These are phyloP conservation scores for Ustilago shanxiensis DNA, from an alignment of 1,284 basidiomycete genomes.

Conservation along the genomic window DNA sequence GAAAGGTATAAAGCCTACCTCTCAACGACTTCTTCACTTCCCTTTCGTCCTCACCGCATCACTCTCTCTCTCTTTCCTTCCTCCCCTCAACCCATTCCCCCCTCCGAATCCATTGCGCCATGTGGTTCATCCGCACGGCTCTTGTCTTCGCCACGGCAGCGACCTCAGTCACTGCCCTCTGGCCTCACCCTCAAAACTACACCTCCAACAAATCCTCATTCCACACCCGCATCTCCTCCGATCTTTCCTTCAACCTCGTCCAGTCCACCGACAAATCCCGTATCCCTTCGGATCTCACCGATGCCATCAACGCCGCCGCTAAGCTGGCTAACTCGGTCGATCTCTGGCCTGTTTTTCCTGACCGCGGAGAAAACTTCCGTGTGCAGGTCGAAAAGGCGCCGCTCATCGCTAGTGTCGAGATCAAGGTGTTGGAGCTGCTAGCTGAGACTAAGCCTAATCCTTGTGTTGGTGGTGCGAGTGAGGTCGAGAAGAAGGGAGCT, in stretches of 20 bases:
- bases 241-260: conserved; percentile 73
- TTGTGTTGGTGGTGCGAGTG: conserved; percentile 8
- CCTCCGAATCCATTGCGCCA: no score
- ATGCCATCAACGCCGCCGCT: conserved; percentile 72
- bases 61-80: background rate
- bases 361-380: conserved; percentile 73
- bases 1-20: background rate
- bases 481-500: background rate
- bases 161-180: conserved; percentile 38
- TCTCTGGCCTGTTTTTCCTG: conserved; percentile 74
- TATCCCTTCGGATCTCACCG: conserved; percentile 72
- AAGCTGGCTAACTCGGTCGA: conserved; percentile 70
- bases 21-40: background rate
- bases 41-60: background rate
- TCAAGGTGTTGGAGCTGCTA: conserved; percentile 46
- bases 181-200: conserved; percentile 73
- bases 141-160: conserved; percentile 19
- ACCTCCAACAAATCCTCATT: conserved; percentile 73
- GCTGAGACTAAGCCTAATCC: conserved; percentile 30
- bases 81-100: background rate
- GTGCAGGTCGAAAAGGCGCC: conserved; percentile 67
- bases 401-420: conserved; percentile 26
- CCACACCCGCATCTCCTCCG: conserved; percentile 73
- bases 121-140: conserved; percentile 22
- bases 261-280: conserved; percentile 54